Evolutionary conservation across 495 filamentous ascomycete species (phyloP).

Genomic region (Talaromyces ruber): DNA sequence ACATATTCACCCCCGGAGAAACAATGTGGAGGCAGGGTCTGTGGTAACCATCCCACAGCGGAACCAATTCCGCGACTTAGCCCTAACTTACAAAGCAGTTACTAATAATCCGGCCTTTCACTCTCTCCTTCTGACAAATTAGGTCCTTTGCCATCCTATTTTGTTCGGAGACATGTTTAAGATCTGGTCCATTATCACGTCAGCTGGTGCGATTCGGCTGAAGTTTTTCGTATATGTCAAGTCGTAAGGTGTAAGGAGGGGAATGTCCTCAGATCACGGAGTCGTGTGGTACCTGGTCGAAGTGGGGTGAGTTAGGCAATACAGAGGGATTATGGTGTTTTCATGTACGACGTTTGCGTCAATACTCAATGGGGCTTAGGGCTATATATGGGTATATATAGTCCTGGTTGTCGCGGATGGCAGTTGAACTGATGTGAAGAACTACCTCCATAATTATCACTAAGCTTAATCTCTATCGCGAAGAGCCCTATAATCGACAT

Average conservation of each 20-base stretch:
- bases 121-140: neutral
- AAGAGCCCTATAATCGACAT: neutral
- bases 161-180: neutral
- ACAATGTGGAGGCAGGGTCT: neutral
- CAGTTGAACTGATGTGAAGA: neutral
- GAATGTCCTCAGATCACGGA: neutral
- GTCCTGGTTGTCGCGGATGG: neutral
- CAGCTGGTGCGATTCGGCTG: neutral
- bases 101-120: neutral
- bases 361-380: neutral
- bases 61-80: neutral
- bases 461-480: neutral
- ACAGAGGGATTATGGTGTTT: neutral
- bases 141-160: neutral
- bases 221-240: neutral
- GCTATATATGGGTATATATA: neutral
- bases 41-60: neutral
- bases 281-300: neutral
- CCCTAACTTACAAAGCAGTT: neutral
- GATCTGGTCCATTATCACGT: neutral
- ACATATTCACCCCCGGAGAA: neutral
- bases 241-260: too few species aligned
- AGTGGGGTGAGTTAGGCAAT: neutral
- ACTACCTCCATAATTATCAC: neutral
- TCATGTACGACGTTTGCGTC: neutral